Evolutionary conservation across 768 basidiomycete genomes (phyloP), one percentile per base, ranked within the genome.

Genomic region (Lentinus tigrinus): DNA sequence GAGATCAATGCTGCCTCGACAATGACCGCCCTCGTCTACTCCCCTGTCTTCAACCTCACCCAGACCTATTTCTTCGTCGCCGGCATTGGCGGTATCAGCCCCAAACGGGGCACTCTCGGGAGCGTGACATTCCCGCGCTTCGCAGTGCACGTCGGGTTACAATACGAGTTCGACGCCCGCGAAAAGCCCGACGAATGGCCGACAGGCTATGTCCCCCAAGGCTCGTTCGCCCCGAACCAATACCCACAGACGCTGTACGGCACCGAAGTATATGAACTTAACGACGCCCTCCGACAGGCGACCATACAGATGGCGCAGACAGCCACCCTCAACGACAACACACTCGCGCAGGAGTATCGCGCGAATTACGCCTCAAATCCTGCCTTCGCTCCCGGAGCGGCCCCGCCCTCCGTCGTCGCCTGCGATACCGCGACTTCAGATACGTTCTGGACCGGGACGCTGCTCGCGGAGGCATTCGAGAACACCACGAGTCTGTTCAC

Each of bases 231-330:
- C 7, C 74, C 74, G 2, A 69, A 64, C 40, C 47, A 67, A 40
- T 64, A 58, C 24, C 73, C 70, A 11, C 56, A 58, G 13, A 46
- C 53, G 27, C 61, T 74, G 24, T 77, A 78, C 62, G 77, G 78
- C n/a, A 78, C 76, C 21, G 77, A 78, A 67, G 73, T 78, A n/a
- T 78, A 73, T 65, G 75, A 77, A 67, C 65, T 79, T 57, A 79
- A 78, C 66, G 75, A 76, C 28, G 71, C 70, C 51, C 68, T 79
- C 10, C 69, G 74, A 10, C 65, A 72, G 28, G 55, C 64, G 5
- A 75, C 69, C 0, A 50, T 73, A 38, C 62, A 49, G 26, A 61
- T 70, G 54, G 72, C 73, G 2, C 57, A 60, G 52, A 66, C 55
- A 9, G 72, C 75, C 9, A 63, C 21, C 14, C 69, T 79, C 9